Conservation (phyloP, 2,329 filamentous ascomycete species). For the Ascochyta pisi region DNA sequence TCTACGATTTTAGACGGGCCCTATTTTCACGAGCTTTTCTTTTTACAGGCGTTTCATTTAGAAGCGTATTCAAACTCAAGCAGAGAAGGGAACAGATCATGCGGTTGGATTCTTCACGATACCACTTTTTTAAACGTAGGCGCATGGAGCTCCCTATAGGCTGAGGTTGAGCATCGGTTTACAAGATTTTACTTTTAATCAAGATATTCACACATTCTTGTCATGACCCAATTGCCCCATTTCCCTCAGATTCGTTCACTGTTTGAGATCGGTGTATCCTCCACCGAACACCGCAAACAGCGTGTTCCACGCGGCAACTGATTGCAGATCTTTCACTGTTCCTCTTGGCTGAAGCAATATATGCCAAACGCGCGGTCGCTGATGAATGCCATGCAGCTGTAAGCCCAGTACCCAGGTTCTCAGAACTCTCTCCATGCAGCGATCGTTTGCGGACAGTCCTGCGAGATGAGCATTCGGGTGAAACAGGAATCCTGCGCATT, state of each 20-base stretch:
- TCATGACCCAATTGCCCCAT: neutral
- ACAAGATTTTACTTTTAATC: conserved; percentile 21
- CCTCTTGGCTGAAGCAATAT: conserved; percentile 9
- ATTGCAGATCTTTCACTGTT: conserved; percentile 1
- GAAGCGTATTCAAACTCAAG: neutral
- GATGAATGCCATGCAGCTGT: conserved; percentile 5
- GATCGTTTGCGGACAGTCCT: conserved; percentile 7
- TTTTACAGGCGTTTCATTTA: conserved; percentile 1
- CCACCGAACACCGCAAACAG: conserved; percentile 6
- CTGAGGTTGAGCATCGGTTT: conserved; percentile 41
- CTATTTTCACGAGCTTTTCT: neutral
- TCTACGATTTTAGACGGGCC: neutral
- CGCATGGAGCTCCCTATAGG: conserved; percentile 39
- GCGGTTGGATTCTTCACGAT: conserved; percentile 15
- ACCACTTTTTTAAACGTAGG: conserved; percentile 23
- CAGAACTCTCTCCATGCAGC: neutral
- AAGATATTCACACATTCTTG: neutral
- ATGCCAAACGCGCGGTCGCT: conserved; percentile 3
- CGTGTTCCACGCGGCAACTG: neutral
- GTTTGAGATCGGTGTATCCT: neutral
- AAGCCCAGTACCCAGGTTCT: conserved; percentile 1
- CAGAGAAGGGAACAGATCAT: conserved; percentile 4
- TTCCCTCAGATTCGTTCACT: neutral
- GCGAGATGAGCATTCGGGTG: neutral
- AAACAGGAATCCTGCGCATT: neutral